Evolutionary conservation across 306 rosid species (phyloP).

Genomic region (Cucurbita ficifolia): DNA sequence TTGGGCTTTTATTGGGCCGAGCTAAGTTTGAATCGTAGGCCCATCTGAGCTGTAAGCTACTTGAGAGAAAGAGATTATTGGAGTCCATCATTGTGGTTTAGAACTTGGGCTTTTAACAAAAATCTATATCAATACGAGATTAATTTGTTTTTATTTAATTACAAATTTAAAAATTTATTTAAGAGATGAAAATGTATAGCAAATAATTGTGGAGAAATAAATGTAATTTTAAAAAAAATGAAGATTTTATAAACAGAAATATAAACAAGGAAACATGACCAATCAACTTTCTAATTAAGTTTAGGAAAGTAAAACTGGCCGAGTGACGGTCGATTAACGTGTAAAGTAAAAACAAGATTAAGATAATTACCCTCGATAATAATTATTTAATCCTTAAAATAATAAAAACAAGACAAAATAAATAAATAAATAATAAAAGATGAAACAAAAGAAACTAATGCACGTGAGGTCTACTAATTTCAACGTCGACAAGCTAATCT

Average conservation of each 20-base stretch:
- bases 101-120: not conserved
- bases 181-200: too few species aligned
- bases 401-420: not conserved
- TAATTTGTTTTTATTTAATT: too few species aligned
- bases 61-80: not conserved
- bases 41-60: not conserved
- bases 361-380: not conserved
- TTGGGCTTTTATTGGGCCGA: not conserved
- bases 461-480: slow-evolving; percentile 27
- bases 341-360: not conserved
- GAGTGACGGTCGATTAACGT: not conserved
- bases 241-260: not conserved
- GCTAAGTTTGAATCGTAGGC: not conserved
- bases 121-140: too few species aligned
- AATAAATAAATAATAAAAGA: not conserved
- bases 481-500: slow-evolving; percentile 10
- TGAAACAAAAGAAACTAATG: not conserved
- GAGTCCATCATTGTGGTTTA: not conserved
- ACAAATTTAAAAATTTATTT: too few species aligned
- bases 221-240: too few species aligned
- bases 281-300: not conserved
- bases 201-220: too few species aligned
- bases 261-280: not conserved
- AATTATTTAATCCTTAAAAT: not conserved
- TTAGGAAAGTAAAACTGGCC: not conserved